Base-by-base conservation (phyloP, 108 stramenopile species). In the Cylindrotheca closterium region DNA sequence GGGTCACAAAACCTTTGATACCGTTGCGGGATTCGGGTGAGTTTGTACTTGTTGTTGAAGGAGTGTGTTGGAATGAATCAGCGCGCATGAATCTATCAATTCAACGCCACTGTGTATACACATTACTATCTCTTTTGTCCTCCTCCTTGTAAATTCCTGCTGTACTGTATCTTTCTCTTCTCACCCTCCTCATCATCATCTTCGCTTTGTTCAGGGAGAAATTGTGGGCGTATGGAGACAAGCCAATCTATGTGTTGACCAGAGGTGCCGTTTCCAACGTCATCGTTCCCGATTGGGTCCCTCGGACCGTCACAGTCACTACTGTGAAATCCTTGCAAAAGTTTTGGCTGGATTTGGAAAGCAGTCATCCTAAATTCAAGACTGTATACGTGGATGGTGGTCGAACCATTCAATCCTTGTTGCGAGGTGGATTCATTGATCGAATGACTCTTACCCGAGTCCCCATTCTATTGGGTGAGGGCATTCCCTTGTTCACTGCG, bases 1-100 rank as follows among this genome's bases (percentile, higher is more conserved):
- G 79, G 83, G 83, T 27, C 76, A 79, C 19, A 84, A 68, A 22
- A 80, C 83, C 18, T 84, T 71, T 53, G 79, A 84, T 68, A 69
- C 63, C 21, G 81, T 82, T 12, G 34, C 63, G 0, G 74, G 67
- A 24, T 82, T 82, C 54, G n/a, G n/a, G n/a, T n/a, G n/a, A n/a
- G n/a, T n/a, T n/a, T n/a, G n/a, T n/a, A n/a, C n/a, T n/a, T n/a
- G n/a, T n/a, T n/a, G n/a, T n/a, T n/a, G n/a, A n/a, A n/a, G n/a
- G n/a, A n/a, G n/a, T n/a, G n/a, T n/a, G n/a, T n/a, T n/a, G n/a
- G n/a, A n/a, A n/a, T n/a, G n/a, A n/a, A n/a, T n/a, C n/a, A n/a
- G n/a, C n/a, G n/a, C n/a, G n/a, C n/a, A n/a, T n/a, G n/a, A n/a
- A n/a, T n/a, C n/a, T n/a, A n/a, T n/a, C n/a, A n/a, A n/a, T n/a